Percentiles rank a stretch among this genome's conserved stretches.
Evolutionary conservation across 495 filamentous ascomycete species (phyloP).

Genomic region (Platismatia glauca): DNA sequence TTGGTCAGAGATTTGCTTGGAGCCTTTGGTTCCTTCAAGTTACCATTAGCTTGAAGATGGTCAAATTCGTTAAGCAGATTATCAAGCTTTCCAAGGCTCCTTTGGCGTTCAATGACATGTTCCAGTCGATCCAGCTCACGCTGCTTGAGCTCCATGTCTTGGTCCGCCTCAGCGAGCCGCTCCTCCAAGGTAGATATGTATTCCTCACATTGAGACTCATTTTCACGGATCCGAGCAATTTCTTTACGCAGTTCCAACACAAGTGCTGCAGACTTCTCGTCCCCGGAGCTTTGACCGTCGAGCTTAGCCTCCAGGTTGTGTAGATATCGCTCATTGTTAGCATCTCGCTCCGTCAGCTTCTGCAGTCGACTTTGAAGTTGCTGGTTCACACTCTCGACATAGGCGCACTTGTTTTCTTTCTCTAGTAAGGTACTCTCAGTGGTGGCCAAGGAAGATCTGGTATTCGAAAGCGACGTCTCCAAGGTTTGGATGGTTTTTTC

Average conservation of each 20-base stretch:
- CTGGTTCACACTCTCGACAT: conserved; percentile 80
- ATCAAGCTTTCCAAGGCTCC: conserved; percentile 90
- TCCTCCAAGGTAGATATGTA: conserved; percentile 98
- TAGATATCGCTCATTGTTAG: conserved; percentile 81
- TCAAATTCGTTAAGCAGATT: conserved; percentile 86
- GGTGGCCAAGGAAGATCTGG: conserved; percentile 69
- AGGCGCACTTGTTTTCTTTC: conserved; percentile 86
- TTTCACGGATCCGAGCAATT: conserved; percentile 79
- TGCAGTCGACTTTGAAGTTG: conserved; percentile 83
- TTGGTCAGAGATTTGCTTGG: conserved; percentile 19
- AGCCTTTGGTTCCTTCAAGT: conserved; percentile 28
- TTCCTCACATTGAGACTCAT: conserved; percentile 79
- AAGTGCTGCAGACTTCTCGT: conserved; percentile 81
- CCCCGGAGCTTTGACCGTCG: conserved; percentile 79
- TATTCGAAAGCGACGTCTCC: conserved; percentile 85
- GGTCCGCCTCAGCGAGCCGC: conserved; percentile 87
- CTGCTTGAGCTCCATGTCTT: conserved; percentile 94
- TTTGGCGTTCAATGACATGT: conserved; percentile 89
- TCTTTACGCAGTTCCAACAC: conserved; percentile 86
- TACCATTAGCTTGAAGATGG: conserved; percentile 58
- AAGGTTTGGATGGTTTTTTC: conserved; percentile 96
- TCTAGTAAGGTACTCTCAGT: conserved; percentile 82
- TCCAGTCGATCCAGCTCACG: conserved; percentile 89
- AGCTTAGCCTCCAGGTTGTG: conserved; percentile 84
- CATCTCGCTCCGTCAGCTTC: conserved; percentile 83